Conservation (phyloP, 2,329 filamentous ascomycete genomes). For the Remersonia thermophila region DNA sequence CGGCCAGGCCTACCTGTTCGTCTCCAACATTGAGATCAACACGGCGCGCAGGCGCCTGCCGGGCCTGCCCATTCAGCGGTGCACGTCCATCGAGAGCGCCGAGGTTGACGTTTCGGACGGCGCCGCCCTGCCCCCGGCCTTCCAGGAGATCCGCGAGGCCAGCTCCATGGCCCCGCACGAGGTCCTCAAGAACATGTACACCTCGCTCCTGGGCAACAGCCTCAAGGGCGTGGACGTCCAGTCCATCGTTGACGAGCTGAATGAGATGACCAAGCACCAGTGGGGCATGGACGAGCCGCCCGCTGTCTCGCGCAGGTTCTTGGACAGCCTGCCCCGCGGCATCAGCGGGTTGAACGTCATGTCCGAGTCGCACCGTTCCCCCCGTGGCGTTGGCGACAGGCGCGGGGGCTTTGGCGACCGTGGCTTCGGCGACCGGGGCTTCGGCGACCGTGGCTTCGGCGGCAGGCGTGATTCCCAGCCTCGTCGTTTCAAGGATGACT, state of each 20-base stretch:
- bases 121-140: constrained; percentile 28
- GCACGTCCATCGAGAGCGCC: constrained; percentile 38
- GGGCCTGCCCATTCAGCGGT: constrained; percentile 48
- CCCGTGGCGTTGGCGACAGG: constrained; percentile 7
- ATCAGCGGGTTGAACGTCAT: constrained; percentile 25
- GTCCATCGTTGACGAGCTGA: constrained; percentile 36
- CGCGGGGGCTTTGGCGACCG: constrained; percentile 12
- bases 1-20: constrained; percentile 58
- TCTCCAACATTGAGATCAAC: constrained; percentile 41
- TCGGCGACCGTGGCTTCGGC: constrained; percentile 7
- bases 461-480: constrained; percentile 7
- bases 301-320: constrained; percentile 18
- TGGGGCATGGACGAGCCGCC: constrained; percentile 43
- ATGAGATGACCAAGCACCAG: constrained; percentile 37
- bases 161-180: constrained; percentile 29
- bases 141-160: constrained; percentile 31
- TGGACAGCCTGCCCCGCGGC: constrained; percentile 20
- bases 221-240: constrained; percentile 28
- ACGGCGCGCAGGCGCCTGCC: constrained; percentile 39
- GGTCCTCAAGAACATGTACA: constrained; percentile 39
- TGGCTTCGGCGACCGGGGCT: constrained; percentile 9
- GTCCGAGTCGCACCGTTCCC: constrained; percentile 3
- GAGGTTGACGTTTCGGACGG: constrained; percentile 36
- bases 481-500: constrained; percentile 10
- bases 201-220: constrained; percentile 40